These are phyloP conservation scores for Pisolithus orientalis DNA, from an alignment of 768 basidiomycete genomes.

Conservation along the genomic window DNA sequence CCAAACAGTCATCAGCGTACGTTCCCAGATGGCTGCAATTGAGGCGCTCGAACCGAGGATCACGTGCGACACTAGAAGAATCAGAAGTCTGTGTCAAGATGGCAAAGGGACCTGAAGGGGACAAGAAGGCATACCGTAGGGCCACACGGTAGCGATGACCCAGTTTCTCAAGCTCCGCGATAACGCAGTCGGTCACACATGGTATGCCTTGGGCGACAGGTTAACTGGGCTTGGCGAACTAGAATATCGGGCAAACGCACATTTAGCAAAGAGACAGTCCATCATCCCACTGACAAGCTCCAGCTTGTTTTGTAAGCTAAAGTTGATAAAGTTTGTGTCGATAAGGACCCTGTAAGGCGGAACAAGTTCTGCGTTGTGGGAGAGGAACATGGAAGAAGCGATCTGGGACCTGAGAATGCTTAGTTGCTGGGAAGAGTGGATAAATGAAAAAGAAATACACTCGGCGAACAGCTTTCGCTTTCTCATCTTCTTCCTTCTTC, in stretches of 20 bases:
- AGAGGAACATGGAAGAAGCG: constrained; percentile 89
- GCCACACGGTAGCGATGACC: constrained; percentile 95
- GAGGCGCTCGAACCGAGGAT: constrained; percentile 93
- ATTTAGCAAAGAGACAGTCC: constrained; percentile 98
- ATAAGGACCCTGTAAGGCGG: constrained; percentile 97
- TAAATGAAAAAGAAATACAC: constrained; percentile 48
- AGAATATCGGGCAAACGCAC: constrained; percentile 36
- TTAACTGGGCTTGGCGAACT: constrained; percentile 1
- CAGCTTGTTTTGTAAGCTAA: constrained; percentile 95
- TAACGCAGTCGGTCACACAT: constrained; percentile 98
- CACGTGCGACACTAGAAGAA: constrained; percentile 82
- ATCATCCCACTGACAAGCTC: constrained; percentile 98
- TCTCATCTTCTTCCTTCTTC: constrained; percentile 76
- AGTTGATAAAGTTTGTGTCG: constrained; percentile 99
- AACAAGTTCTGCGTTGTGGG: constrained; percentile 91
- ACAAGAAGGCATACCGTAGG: constrained; percentile 56
- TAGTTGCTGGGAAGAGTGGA: not conserved
- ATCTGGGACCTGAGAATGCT: constrained; percentile 57
- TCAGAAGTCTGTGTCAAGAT: constrained; percentile 2
- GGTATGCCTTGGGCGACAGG: constrained; percentile 68
- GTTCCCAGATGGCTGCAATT: constrained; percentile 90
- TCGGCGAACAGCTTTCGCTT: constrained; percentile 69
- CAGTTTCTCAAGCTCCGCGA: constrained; percentile 97
- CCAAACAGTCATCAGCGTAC: constrained; percentile 98
- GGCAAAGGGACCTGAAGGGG: not conserved